Conservation (phyloP, 129 eudicot species). For the Artemisia tridentata region DNA sequence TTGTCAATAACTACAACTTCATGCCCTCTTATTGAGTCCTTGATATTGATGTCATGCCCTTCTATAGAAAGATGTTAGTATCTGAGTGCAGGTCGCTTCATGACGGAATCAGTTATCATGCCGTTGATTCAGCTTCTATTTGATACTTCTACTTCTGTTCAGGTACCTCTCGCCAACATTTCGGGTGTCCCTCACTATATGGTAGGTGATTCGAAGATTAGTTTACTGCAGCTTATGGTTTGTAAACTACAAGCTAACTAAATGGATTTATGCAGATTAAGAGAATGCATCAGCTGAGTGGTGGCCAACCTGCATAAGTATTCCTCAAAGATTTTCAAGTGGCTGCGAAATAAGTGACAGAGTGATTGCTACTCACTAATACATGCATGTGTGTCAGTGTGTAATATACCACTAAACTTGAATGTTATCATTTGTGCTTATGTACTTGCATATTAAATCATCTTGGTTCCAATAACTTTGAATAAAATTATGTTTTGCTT, state of each 20-base stretch:
- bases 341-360: slow-evolving; percentile 39
- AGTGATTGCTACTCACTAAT: neutral
- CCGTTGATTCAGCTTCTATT: too few species aligned
- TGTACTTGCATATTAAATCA: slow-evolving; percentile 6
- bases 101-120: too few species aligned
- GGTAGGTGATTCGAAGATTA: slow-evolving; percentile 42
- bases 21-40: too few species aligned
- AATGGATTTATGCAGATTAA: slow-evolving; percentile 54
- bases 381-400: slow-evolving; percentile 1
- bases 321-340: slow-evolving; percentile 66
- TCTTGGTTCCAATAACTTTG: neutral
- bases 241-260: slow-evolving; percentile 8
- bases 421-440: slow-evolving; percentile 16
- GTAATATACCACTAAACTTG: slow-evolving; percentile 3
- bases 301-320: slow-evolving; percentile 82
- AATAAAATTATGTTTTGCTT: slow-evolving; percentile 16
- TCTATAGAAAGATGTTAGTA: too few species aligned
- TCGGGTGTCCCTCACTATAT: slow-evolving; percentile 76
- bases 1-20: too few species aligned
- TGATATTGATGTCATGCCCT: too few species aligned
- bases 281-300: slow-evolving; percentile 66
- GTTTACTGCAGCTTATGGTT: slow-evolving; percentile 10
- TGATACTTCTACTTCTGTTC: too few species aligned
- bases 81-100: too few species aligned
- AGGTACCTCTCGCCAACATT: slow-evolving; percentile 49